phyloP scores from a whole-genome alignment of 768 basidiomycete species.

The Pleurotus giganteus region DNA sequence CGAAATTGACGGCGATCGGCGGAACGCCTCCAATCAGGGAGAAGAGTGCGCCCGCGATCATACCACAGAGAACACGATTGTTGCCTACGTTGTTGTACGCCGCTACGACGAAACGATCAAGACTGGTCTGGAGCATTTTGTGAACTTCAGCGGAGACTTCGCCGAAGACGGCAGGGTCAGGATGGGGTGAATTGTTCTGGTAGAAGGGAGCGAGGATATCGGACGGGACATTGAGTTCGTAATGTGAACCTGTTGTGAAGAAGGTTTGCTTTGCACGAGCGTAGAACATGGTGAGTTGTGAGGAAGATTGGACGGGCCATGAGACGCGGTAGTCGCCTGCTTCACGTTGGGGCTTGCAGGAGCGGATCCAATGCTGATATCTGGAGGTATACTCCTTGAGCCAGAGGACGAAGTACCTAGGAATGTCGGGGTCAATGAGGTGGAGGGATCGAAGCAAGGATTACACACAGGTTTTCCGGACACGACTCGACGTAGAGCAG shows the following conservation, averaged over 20 bases:
- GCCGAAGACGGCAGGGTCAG: slow-evolving; percentile 63
- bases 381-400: slow-evolving; percentile 65
- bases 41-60: slow-evolving; percentile 57
- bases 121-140: slow-evolving; percentile 59
- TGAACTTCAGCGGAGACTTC: slow-evolving; percentile 58
- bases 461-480: slow-evolving; percentile 69
- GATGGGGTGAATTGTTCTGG: slow-evolving; percentile 45
- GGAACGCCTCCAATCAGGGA: slow-evolving; percentile 45
- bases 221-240: slow-evolving; percentile 70
- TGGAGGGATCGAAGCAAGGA: slow-evolving; percentile 2
- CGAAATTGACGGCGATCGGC: slow-evolving; percentile 48
- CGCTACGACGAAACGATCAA: slow-evolving; percentile 64
- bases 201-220: slow-evolving; percentile 63
- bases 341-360: slow-evolving; percentile 30
- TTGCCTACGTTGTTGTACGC: slow-evolving; percentile 75
- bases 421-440: slow-evolving; percentile 12
- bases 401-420: slow-evolving; percentile 80
- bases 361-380: slow-evolving; percentile 42
- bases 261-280: slow-evolving; percentile 80
- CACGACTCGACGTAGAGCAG: slow-evolving; percentile 73
- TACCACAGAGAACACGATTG: slow-evolving; percentile 65
- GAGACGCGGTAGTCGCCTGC: slow-evolving; percentile 28
- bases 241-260: slow-evolving; percentile 67
- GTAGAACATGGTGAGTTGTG: slow-evolving; percentile 71
- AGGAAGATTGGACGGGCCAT: slow-evolving; percentile 43